These are phyloP conservation scores for Piloderma croceum DNA, from an alignment of 768 basidiomycete genomes.

Conservation along the genomic window DNA sequence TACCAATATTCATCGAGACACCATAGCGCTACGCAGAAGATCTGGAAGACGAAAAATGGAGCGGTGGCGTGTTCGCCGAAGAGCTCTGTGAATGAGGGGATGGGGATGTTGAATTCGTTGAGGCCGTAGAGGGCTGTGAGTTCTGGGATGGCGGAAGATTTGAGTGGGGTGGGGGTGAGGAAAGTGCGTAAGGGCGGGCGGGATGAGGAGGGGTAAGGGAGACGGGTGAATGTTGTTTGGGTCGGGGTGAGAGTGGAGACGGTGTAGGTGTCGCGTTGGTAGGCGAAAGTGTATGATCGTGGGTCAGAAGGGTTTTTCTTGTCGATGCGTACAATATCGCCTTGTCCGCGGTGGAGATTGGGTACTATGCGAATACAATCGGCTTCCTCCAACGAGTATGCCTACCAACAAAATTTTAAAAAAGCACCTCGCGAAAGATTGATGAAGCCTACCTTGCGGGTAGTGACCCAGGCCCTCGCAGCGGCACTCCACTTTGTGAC, in stretches of 20 bases:
- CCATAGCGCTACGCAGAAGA: conserved; percentile 98
- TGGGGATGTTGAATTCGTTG: conserved; percentile 96
- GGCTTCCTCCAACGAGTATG: conserved; percentile 61
- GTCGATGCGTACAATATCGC: conserved; percentile 77
- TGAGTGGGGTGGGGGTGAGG: conserved; percentile 52
- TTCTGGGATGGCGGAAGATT: conserved; percentile 39
- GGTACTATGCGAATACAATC: conserved; percentile 80
- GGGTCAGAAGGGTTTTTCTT: conserved; percentile 56
- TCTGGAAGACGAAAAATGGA: conserved; percentile 98
- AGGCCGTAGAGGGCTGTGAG: conserved; percentile 72
- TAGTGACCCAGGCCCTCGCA: conserved; percentile 77
- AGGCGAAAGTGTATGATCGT: conserved; percentile 78
- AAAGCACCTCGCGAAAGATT: conserved; percentile 1
- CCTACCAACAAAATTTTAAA: conserved; percentile 31
- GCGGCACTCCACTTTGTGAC: conserved; percentile 84
- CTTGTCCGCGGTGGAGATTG: conserved; percentile 74
- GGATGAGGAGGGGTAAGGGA: conserved; percentile 83
- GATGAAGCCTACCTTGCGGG: conserved; percentile 48
- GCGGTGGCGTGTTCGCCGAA: conserved; percentile 96
- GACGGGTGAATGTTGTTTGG: conserved; percentile 67
- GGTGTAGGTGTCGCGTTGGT: conserved; percentile 91
- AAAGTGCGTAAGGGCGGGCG: conserved; percentile 67
- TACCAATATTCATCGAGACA: conserved; percentile 99
- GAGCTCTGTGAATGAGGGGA: conserved; percentile 88
- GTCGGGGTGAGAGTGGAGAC: conserved; percentile 50